Evolutionary conservation across 345 rosid species (phyloP).

Genomic region (Kernera saxatilis): DNA sequence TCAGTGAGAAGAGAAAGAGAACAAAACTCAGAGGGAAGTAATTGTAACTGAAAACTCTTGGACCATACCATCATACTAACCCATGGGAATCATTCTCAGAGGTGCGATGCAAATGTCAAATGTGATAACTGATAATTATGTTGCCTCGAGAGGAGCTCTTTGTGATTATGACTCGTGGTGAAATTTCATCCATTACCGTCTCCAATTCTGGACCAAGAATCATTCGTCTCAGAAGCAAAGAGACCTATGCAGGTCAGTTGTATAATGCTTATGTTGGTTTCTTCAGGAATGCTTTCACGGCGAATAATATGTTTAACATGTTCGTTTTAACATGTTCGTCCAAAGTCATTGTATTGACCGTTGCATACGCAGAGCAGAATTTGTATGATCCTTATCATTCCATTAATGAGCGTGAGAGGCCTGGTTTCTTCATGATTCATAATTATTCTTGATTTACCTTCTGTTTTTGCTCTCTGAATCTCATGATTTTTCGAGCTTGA

Average conservation of each 20-base stretch:
- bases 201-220: background rate
- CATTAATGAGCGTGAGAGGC: background rate
- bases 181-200: background rate
- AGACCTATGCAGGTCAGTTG: background rate
- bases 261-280: slow-evolving; percentile 14
- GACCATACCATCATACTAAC: background rate
- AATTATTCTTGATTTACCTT: background rate
- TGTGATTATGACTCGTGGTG: background rate
- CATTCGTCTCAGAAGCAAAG: background rate
- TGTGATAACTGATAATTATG: background rate
- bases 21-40: slow-evolving; percentile 57
- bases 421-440: background rate
- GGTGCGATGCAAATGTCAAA: background rate
- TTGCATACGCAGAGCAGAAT: background rate
- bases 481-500: background rate
- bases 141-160: background rate
- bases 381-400: background rate
- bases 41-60: background rate
- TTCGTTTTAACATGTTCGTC: background rate
- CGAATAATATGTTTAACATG: background rate
- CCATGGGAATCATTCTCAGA: background rate
- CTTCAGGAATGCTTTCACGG: background rate
- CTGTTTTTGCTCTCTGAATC: background rate
- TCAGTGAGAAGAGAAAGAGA: slow-evolving; percentile 66
- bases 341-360: background rate